A percentile compares a stretch with the other conserved stretches of the same genome.
These are phyloP conservation scores for Tricholoma hemisulphureum DNA, from an alignment of 768 basidiomycete genomes.

Conservation along the genomic window DNA sequence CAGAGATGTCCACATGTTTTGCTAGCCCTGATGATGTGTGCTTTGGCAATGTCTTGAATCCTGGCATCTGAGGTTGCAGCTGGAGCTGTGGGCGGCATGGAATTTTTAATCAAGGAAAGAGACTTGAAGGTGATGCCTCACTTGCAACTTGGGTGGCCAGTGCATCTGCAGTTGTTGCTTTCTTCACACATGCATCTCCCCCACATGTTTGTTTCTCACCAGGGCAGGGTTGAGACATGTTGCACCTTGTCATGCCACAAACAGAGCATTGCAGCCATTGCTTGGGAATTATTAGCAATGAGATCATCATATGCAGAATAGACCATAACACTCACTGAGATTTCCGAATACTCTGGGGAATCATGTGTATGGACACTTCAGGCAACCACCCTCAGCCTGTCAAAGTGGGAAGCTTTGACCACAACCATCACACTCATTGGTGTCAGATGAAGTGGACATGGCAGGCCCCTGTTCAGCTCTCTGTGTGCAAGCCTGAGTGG, in stretches of 20 bases:
- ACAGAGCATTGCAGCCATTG: not conserved
- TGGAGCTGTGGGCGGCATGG: not conserved
- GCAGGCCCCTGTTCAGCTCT: not conserved
- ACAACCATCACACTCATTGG: not conserved
- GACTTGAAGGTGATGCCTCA: not conserved
- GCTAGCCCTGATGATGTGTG: not conserved
- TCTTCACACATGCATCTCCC: not conserved
- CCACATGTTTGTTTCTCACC: not conserved
- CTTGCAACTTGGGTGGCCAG: not conserved
- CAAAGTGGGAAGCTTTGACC: not conserved
- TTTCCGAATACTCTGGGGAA: not conserved
- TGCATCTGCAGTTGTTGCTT: not conserved
- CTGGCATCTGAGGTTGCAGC: not conserved
- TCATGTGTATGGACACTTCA: not conserved
- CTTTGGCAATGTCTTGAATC: not conserved
- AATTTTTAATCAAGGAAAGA: not conserved
- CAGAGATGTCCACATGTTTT: not conserved
- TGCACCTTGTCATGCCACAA: not conserved
- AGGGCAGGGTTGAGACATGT: not conserved
- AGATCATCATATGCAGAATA: not conserved
- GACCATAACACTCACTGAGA: not conserved
- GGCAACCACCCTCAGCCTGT: not conserved
- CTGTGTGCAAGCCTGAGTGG: not conserved
- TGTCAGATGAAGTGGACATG: not conserved
- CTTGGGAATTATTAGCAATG: not conserved